Conservation (phyloP, 2,329 filamentous ascomycete species). For the Cercospora sesami region DNA sequence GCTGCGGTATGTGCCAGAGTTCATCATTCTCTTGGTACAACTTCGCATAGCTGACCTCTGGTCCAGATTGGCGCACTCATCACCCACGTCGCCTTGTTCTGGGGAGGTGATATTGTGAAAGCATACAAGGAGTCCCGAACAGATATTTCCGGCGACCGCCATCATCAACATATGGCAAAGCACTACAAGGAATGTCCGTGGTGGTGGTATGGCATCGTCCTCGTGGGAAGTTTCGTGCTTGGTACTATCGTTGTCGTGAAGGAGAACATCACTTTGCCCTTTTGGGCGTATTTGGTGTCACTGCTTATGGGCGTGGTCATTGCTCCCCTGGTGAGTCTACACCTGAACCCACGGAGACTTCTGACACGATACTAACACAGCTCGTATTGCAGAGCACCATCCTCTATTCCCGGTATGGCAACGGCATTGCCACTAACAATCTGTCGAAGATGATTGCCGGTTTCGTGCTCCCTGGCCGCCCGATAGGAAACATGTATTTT, state of each 20-base stretch:
- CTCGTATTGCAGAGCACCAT: slow-evolving; percentile 44
- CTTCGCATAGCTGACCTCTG: background rate
- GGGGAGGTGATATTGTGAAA: slow-evolving; percentile 53
- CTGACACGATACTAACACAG: background rate
- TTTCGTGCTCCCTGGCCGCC: slow-evolving; percentile 52
- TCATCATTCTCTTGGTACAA: background rate
- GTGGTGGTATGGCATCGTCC: slow-evolving; percentile 39
- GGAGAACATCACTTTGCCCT: slow-evolving; percentile 37
- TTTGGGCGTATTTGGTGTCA: slow-evolving; percentile 39
- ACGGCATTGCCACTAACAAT: slow-evolving; percentile 60
- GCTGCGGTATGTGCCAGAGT: slow-evolving; percentile 42
- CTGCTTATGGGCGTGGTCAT: slow-evolving; percentile 39
- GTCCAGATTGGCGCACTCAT: slow-evolving; percentile 55
- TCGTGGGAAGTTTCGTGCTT: slow-evolving; percentile 37
- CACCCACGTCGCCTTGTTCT: slow-evolving; percentile 56
- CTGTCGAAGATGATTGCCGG: slow-evolving; percentile 60
- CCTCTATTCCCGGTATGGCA: slow-evolving; percentile 46
- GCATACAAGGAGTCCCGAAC: slow-evolving; percentile 51
- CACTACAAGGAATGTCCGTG: slow-evolving; percentile 54
- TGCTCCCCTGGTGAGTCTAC: slow-evolving; percentile 47
- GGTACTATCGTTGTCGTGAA: slow-evolving; percentile 35
- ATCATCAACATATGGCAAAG: slow-evolving; percentile 55
- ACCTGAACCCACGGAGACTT: background rate
- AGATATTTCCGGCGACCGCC: slow-evolving; percentile 51
- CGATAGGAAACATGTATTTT: slow-evolving; percentile 60